Evolutionary conservation across 2,329 filamentous ascomycete species (phyloP), one percentile per base, ranked within the genome.

Genomic region (Penicillium sp.): DNA sequence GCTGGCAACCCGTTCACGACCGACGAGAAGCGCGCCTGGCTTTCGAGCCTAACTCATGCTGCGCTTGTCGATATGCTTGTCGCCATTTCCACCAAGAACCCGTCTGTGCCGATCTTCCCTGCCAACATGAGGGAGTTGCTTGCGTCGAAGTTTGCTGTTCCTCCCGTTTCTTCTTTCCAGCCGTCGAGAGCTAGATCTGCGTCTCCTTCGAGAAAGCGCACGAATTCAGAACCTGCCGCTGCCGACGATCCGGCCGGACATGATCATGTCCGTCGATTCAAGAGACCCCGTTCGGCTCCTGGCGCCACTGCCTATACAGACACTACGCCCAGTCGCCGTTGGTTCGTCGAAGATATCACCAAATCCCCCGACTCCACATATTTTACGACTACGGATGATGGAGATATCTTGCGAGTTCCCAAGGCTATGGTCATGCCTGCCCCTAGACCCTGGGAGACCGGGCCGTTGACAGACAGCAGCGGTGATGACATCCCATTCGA

Each of bases 21-120:
- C 5, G 64, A 63, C 29, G 64, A 87, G 76, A 84, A 81, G 74
- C 78, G 79, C 35, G 72, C 75, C 28, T 88, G 88, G 63, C 75
- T 90, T 46, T 77, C 77, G 0, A 76, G 76, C 10, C 75, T 89
- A 27, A 72, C 85, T 2, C 80, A 82, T 55, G 69, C 76, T 8
- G 75, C 83, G 33, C 75, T 91, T 1, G 79, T 89, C 41, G 79
- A 80, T 46, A 75, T 89, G 25, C 73, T 89, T 31, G 74, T 88
- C 50, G 78, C 80, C 54, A 77, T 82, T 50, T 81, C 80, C 25
- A 78, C 79, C 41, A 67, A 81, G 2, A 77, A 87, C 52, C 84
- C 86, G 2, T 78, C 83, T 46, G 72, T 90, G 5, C 81, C 84
- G 4, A 73, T 90, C 45, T 89, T 88, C 60, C 78, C 76, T 40